These are phyloP conservation scores for Pichia cephalocereana DNA, from an alignment of 805 yeast species.

Conservation along the genomic window DNA sequence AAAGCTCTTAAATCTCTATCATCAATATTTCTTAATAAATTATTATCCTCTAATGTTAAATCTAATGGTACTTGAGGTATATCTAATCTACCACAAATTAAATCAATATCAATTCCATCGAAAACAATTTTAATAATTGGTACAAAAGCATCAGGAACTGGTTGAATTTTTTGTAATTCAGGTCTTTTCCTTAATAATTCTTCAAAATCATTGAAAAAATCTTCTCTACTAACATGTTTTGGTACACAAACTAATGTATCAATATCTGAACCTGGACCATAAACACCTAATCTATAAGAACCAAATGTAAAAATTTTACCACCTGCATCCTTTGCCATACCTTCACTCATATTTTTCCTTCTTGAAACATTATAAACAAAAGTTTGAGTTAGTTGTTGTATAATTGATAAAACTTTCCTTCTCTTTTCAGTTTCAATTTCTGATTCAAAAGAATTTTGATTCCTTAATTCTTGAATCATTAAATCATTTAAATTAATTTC, in stretches of 20 bases:
- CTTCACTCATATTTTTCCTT: constrained; percentile 87
- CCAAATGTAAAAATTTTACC: constrained; percentile 97
- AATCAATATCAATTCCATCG: constrained; percentile 87
- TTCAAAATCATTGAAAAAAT: constrained; percentile 78
- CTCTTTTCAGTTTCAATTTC: constrained; percentile 79
- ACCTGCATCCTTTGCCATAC: constrained; percentile 96
- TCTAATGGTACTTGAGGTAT: constrained; percentile 73
- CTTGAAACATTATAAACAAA: constrained; percentile 78
- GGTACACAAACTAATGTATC: constrained; percentile 97
- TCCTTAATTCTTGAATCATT: constrained; percentile 69
- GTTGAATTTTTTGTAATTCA: constrained; percentile 82
- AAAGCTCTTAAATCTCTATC: constrained; percentile 84
- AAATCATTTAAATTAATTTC: constrained; percentile 71
- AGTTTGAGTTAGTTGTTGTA: constrained; percentile 69
- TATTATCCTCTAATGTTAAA: constrained; percentile 74
- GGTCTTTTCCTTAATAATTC: constrained; percentile 58
- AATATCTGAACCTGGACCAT: constrained; percentile 97
- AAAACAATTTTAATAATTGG: constrained; percentile 89
- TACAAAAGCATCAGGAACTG: constrained; percentile 97
- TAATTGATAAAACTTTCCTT: constrained; percentile 56
- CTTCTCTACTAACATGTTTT: constrained; percentile 84
- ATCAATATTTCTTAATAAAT: constrained; percentile 75
- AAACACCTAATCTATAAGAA: constrained; percentile 88
- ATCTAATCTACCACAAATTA: constrained; percentile 76
- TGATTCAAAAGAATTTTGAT: constrained; percentile 80